Evolutionary conservation across 306 rosid genomes (phyloP), one percentile per base, ranked within the genome.

Genomic region (Quillaja saponaria): DNA sequence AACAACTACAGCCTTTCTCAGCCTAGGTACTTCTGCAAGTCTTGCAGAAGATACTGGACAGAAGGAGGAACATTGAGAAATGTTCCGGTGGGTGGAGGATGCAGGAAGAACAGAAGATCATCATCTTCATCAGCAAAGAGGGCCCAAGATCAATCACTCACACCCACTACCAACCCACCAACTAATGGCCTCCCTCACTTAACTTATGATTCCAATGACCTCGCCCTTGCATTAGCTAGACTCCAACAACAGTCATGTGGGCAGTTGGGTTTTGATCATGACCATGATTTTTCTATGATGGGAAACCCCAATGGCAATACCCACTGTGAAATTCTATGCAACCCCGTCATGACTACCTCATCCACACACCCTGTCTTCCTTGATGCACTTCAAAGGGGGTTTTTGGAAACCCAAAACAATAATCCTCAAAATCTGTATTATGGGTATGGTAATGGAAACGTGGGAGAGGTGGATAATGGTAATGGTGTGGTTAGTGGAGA

Each of bases 1-100:
- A 92, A 92, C 83, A 92, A 92, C 75, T 92, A 92, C 76, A 88
- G 96, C 17, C 95, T 92, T 35, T 50, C 96, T 1, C 99, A 92
- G 70, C 99, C 99, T 6, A 85, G 99, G 67, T 92, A 89, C 64
- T 89, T 92, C 78, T 92, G 99, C 87, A 92, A 92, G 58, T 82
- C 99, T 0, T 92, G 99, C 67, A 79, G 99, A 42, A 87, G 99
- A 73, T 92, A 92, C 68, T 92, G 99, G 99, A 92, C 96, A 3
- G 89, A 89, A 83, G 99, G 99, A 16, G 99, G 99, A 5, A 92
- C 99, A 0, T 58, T 92, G 49, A 85, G 99, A 64, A 92, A 92
- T 76, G 94, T 92, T 76, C 99, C 99, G 10, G 96, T 92, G 49
- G 99, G 99, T 52, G 99, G 99, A 51, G 96, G 95, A 3, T 92